A percentile compares a stretch with the other conserved stretches of the same genome.
Conservation (phyloP, 73 alveolate species). For the Effrenium voratum region DNA sequence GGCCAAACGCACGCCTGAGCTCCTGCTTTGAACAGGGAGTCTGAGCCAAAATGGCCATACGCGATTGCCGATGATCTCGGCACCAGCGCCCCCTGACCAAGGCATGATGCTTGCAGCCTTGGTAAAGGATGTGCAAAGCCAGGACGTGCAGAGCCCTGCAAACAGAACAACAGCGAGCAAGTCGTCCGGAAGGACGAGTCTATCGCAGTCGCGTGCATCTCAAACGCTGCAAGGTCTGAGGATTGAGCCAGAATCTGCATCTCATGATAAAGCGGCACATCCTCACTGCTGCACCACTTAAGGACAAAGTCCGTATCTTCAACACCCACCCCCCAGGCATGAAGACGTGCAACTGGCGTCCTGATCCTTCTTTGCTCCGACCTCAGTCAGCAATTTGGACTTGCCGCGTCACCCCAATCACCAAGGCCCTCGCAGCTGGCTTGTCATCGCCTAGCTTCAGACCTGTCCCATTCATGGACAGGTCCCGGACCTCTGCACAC, state of each 20-base stretch:
- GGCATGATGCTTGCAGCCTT: neutral
- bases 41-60: conserved; percentile 4
- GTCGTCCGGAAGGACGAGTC: too few relatives aligned
- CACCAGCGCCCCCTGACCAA: neutral
- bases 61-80: neutral
- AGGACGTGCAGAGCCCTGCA: neutral
- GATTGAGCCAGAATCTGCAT: conserved; percentile 56
- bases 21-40: neutral
- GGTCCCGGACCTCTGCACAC: conserved; percentile 56
- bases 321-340: too few relatives aligned
- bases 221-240: neutral
- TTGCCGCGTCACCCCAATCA: neutral
- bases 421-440: conserved; percentile 67
- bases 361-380: conserved; percentile 74
- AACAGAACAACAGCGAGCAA: neutral
- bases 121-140: neutral
- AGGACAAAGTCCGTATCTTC: neutral
- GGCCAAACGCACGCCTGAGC: neutral
- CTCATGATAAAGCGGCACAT: conserved; percentile 50
- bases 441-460: conserved; percentile 88
- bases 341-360: neutral
- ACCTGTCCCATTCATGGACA: conserved; percentile 93
- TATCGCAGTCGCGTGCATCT: too few relatives aligned
- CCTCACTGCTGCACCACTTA: neutral
- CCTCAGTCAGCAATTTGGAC: neutral